phyloP scores from a whole-genome alignment of 2,329 filamentous ascomycete genomes.

The Westerdykella ornata region DNA sequence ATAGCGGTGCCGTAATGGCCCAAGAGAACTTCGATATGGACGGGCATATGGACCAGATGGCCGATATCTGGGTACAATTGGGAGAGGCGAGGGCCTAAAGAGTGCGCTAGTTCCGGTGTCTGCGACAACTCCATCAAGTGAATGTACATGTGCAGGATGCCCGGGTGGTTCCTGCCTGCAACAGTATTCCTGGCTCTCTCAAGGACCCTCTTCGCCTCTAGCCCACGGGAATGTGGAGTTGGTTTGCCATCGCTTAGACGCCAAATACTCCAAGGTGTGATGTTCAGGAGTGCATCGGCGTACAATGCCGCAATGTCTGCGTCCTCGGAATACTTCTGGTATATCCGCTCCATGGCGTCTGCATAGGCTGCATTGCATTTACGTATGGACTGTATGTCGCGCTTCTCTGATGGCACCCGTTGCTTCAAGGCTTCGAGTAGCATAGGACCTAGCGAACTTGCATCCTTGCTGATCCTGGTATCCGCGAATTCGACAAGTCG shows the following conservation, averaged over 20 bases:
- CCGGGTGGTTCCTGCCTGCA: constrained; percentile 54
- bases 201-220: constrained; percentile 54
- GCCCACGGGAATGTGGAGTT: constrained; percentile 48
- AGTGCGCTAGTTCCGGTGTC: constrained; percentile 56
- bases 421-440: constrained; percentile 55
- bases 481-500: constrained; percentile 44
- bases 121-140: constrained; percentile 73
- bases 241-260: constrained; percentile 54
- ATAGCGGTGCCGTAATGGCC: constrained; percentile 65
- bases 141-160: constrained; percentile 68
- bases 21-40: constrained; percentile 66
- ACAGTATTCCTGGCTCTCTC: constrained; percentile 51
- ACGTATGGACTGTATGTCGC: constrained; percentile 39
- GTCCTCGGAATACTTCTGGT: constrained; percentile 49
- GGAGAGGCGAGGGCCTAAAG: constrained; percentile 56
- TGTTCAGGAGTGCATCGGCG: constrained; percentile 59
- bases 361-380: constrained; percentile 57
- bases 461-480: constrained; percentile 31
- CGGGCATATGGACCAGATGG: constrained; percentile 70
- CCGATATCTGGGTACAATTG: constrained; percentile 61
- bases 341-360: constrained; percentile 53
- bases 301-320: constrained; percentile 59
- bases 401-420: constrained; percentile 39
- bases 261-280: constrained; percentile 61
- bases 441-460: constrained; percentile 50